These are phyloP conservation scores for Barnettozyma salicaria DNA, from an alignment of 805 yeast genomes.

Conservation along the genomic window DNA sequence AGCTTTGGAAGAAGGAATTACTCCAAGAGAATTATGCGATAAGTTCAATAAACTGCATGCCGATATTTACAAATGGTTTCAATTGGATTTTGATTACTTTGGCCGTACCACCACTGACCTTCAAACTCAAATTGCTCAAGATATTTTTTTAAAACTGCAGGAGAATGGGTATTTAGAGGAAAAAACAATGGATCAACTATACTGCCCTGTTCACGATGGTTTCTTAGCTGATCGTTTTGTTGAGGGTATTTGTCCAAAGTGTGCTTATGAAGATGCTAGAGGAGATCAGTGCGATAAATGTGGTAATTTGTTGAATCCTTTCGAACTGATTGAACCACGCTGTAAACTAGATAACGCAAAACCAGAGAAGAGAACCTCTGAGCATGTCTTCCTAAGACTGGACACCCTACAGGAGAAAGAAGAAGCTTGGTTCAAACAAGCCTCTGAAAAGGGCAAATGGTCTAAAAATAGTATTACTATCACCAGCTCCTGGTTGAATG, in stretches of 20 bases:
- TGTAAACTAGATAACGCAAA: constrained; percentile 85
- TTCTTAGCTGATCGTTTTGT: constrained; percentile 95
- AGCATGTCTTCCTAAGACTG: constrained; percentile 77
- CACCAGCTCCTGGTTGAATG: constrained; percentile 89
- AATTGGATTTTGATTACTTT: constrained; percentile 87
- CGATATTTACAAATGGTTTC: constrained; percentile 95
- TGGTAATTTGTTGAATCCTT: constrained; percentile 84
- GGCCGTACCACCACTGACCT: constrained; percentile 92
- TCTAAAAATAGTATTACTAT: constrained; percentile 85
- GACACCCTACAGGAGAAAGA: constrained; percentile 79
- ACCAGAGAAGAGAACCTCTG: constrained; percentile 76
- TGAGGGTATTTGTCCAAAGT: constrained; percentile 95
- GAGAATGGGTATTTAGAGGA: constrained; percentile 81
- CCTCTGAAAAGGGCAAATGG: constrained; percentile 78
- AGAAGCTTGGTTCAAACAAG: constrained; percentile 62
- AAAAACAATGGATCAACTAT: constrained; percentile 81
- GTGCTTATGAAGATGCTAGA: constrained; percentile 93
- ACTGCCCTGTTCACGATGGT: constrained; percentile 85
- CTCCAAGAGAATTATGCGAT: constrained; percentile 86
- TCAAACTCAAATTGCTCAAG: constrained; percentile 95
- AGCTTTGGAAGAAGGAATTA: constrained; percentile 87
- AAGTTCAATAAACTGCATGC: constrained; percentile 83
- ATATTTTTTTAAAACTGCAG: constrained; percentile 71
- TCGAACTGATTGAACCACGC: constrained; percentile 89
- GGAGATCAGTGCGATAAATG: constrained; percentile 99